Evolutionary conservation across 257 asterid species (phyloP).

Genomic region (Phtheirospermum japonicum): DNA sequence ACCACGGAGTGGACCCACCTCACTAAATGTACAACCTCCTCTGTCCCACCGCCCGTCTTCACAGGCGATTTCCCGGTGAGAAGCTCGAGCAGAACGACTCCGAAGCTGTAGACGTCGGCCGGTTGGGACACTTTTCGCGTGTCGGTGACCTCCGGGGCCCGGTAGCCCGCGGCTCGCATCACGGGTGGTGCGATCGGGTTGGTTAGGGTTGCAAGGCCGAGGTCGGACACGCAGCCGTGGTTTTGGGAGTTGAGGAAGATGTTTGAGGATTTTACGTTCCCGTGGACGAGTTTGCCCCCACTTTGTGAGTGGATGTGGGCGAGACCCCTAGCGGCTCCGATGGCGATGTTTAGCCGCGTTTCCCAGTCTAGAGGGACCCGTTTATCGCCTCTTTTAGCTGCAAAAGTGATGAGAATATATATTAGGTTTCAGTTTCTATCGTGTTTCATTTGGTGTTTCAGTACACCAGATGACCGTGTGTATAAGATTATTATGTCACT

Average conservation of each 20-base stretch:
- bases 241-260: slow-evolving; percentile 53
- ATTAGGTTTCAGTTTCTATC: no score
- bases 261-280: slow-evolving; percentile 64
- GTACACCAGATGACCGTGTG: no score
- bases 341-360: slow-evolving; percentile 43
- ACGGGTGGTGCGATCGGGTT: slow-evolving; percentile 39
- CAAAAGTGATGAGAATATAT: not conserved
- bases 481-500: no score
- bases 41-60: slow-evolving; percentile 34
- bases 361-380: slow-evolving; percentile 56
- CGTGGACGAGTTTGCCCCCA: slow-evolving; percentile 56
- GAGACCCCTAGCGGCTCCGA: slow-evolving; percentile 46
- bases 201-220: slow-evolving; percentile 47
- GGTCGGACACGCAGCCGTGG: slow-evolving; percentile 50
- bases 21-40: slow-evolving; percentile 54
- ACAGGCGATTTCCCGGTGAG: slow-evolving; percentile 62
- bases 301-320: slow-evolving; percentile 48
- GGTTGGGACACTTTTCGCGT: slow-evolving; percentile 49
- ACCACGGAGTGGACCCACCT: slow-evolving; percentile 66
- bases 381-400: slow-evolving; percentile 53
- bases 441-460: no score
- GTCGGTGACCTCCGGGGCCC: slow-evolving; percentile 63
- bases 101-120: slow-evolving; percentile 67
- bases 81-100: slow-evolving; percentile 61
- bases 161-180: slow-evolving; percentile 40